Evolutionary conservation across 805 yeast genomes (phyloP), one percentile per base, ranked within the genome.

Genomic region (Barnettozyma botsteinii): DNA sequence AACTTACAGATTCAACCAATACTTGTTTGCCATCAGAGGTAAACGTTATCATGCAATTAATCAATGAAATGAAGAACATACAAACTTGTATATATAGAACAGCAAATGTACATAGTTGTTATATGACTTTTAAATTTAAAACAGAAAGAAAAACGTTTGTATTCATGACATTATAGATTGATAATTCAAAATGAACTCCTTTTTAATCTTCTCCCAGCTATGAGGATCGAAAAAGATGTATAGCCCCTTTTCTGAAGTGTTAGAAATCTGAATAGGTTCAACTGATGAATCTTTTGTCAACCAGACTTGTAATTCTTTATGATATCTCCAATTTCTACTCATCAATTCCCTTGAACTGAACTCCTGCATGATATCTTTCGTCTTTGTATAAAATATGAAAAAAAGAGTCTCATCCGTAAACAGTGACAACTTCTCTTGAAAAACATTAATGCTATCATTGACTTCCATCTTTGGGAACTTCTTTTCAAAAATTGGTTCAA

Each of bases 281-380:
- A 80, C 79, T 52, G 78, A 77, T 22, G 95, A 85, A 55, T 88
- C 96, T 61, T 93, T 93, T 11, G 98, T 93, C 43, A 93, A 67
- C 98, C 98, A 93, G 37, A 93, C 88, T 65, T 89, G 94, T 41
- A 93, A 73, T 46, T 87, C 95, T 64, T 88, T 91, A 64, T 93
- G 98, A 57, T 85, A 93, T 50, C 98, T 75, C 99, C 99, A 93
- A 64, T 91, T 93, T 53, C 98, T 73, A 47, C 79, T 79, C 53
- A 87, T 86, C 51, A 93, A 73, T 60, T 91, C 98, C 43, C 91
- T 71, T 6, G 97, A 94, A 5, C 95, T 94, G 41, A 88, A 75
- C 59, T 93, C 98, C 62, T 93, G 99, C 59, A 91, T 69, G 4
- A 87, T 79, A 58, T 93, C 97, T 40, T 87, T 79, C 5, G 98